Evolutionary conservation across 192 early-diverging fungal genomes (phyloP).

Genomic region (Phlyctochytrium bullatum): DNA sequence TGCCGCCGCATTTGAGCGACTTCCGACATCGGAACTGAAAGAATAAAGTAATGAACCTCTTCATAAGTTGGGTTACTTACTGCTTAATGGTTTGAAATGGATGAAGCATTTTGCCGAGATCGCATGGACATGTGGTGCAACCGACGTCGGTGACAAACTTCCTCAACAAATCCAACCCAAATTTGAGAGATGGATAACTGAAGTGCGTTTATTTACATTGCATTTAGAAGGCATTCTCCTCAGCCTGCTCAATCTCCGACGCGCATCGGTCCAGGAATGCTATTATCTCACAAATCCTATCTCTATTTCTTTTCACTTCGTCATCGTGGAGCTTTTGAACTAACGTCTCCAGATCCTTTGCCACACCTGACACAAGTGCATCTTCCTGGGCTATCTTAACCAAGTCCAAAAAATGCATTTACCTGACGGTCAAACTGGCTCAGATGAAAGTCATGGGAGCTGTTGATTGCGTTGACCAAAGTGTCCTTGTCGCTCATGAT

Average conservation of each 20-base stretch:
- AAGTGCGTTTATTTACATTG: no score
- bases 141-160: no score
- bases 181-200: no score
- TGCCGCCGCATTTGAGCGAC: no score
- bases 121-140: no score
- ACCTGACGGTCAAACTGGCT: conserved; percentile 56
- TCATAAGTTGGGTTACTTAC: no score
- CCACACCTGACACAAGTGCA: conserved; percentile 44
- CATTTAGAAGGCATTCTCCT: conserved; percentile 57
- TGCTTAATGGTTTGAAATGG: no score
- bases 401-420: conserved; percentile 5
- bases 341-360: conserved; percentile 44
- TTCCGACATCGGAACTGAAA: no score
- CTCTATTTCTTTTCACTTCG: conserved; percentile 52
- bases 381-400: conserved; percentile 44
- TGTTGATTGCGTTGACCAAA: conserved; percentile 56
- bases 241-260: conserved; percentile 55
- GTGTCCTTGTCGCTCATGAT: conserved; percentile 60
- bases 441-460: conserved; percentile 58
- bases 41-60: no score
- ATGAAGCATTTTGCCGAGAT: no score
- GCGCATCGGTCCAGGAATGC: conserved; percentile 53
- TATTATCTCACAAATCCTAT: conserved; percentile 55
- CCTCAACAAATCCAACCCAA: no score
- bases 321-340: conserved; percentile 47